Evolutionary conservation across 352 stramenopile genomes (phyloP), one percentile per base, ranked within the genome.

Genomic region (Pythium phragmiticola): DNA sequence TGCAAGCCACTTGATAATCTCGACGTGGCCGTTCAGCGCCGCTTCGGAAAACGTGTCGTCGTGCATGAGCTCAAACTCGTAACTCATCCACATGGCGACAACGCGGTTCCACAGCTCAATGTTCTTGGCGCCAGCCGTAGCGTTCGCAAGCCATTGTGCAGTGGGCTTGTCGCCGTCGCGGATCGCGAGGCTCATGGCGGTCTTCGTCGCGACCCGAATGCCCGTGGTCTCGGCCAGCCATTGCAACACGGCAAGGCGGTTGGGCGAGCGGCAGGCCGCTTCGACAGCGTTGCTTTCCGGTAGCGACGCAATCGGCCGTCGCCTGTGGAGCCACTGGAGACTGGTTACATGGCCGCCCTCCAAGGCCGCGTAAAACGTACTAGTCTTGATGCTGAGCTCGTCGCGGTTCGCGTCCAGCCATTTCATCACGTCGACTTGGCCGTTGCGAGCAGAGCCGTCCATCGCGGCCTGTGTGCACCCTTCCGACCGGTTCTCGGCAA

Each of bases 401-500:
- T 63, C 17, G 37, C 30, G 28, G 34, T 42, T 50, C 19, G 37
- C 39, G 21, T 62, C 37, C 11, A 65, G 48, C 48, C 47, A 65
- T 21, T 58, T 42, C 16, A 65, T 11, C 12, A 50, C 37, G 6
- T 8, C 36, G 1, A 65, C 36, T 26, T 58, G 58, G 41, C 58
- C 58, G 21, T 50, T 39, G 28, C 58, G 39, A 21, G 58, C 58
- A 9, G 58, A 48, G 21, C 28, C 19, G 28, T 59, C 49, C 30
- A 65, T 43, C 48, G 49, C 58, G 6, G 23, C 58, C 21, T 42
- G 34, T 8, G 58, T 59, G 48, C 58, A 58, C 7, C 48, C 49
- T 42, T 65, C 49, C 3, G 47, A 39, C 2, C 58, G 49, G 43
- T 58, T 65, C 58, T 59, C 58, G 6, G 8, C 11, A 9, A 86